Percentiles rank a stretch among this genome's conserved stretches.
phyloP scores from a whole-genome alignment of 805 yeast genomes.

The Debaryomyces hansenii region DNA sequence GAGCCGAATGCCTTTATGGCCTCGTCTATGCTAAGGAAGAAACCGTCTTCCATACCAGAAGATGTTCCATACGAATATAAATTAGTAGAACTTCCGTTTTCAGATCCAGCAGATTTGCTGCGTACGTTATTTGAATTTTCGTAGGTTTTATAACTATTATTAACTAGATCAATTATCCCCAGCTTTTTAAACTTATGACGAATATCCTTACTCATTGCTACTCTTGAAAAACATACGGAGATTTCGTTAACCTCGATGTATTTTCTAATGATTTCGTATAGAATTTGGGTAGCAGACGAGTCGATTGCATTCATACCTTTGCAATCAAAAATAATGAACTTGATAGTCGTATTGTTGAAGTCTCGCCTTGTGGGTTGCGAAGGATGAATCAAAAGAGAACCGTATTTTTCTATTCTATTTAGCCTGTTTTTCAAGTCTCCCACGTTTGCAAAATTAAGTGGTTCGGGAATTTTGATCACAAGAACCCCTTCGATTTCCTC shows the following conservation, averaged over 20 bases:
- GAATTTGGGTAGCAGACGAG: conserved; percentile 74
- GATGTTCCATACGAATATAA: conserved; percentile 2
- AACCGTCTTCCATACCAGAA: conserved; percentile 22
- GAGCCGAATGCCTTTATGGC: conserved; percentile 50
- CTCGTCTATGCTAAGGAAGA: conserved; percentile 54
- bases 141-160: conserved; percentile 6
- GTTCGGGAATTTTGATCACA: conserved; percentile 82
- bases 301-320: conserved; percentile 82
- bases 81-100: neutral
- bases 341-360: conserved; percentile 39
- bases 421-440: conserved; percentile 71
- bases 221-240: conserved; percentile 59
- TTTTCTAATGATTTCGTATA: conserved; percentile 56
- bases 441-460: conserved; percentile 83
- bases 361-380: conserved; percentile 57
- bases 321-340: conserved; percentile 69
- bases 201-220: conserved; percentile 49
- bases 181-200: conserved; percentile 51
- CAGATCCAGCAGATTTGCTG: neutral
- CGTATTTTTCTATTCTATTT: conserved; percentile 70
- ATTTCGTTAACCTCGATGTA: conserved; percentile 55
- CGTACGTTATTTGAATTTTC: neutral
- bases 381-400: conserved; percentile 75
- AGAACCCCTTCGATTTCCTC: conserved; percentile 67
- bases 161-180: conserved; percentile 47